phyloP scores from a whole-genome alignment of 164 flowering plant genomes.

The Vitis amurensis region DNA sequence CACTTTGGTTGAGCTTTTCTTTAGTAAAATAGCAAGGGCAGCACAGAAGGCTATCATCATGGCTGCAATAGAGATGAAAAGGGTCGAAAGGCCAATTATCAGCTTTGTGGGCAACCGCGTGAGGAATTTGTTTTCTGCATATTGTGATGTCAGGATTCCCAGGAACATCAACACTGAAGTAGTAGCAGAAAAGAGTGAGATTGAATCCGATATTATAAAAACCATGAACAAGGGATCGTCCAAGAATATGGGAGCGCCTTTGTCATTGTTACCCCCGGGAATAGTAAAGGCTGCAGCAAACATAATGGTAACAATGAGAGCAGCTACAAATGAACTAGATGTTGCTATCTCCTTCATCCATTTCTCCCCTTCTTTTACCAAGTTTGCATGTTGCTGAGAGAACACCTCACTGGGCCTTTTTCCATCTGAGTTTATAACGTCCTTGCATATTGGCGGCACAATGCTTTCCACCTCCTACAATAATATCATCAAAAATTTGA shows the following conservation, averaged over 20 bases:
- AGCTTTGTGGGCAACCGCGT: conserved; percentile 15
- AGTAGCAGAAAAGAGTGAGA: conserved; percentile 22
- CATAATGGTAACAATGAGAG: conserved; percentile 23
- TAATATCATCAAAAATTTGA: too few species aligned
- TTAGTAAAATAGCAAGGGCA: conserved; percentile 12
- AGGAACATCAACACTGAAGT: conserved; percentile 22
- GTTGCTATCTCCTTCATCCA: conserved; percentile 22
- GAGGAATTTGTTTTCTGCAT: conserved; percentile 22
- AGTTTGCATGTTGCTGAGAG: conserved; percentile 15
- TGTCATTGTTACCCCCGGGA: conserved; percentile 21
- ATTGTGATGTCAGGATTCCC: conserved; percentile 23
- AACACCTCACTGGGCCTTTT: conserved; percentile 27
- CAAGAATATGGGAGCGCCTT: conserved; percentile 6
- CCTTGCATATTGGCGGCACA: conserved; percentile 13
- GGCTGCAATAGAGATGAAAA: conserved; percentile 21
- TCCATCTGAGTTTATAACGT: neutral
- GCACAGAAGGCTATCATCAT: conserved; percentile 29
- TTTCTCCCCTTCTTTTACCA: conserved; percentile 16
- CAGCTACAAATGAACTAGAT: conserved; percentile 16
- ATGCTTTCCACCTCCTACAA: conserved; percentile 31
- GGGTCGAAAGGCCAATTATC: conserved; percentile 16
- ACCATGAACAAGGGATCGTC: neutral
- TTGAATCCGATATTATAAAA: conserved; percentile 13
- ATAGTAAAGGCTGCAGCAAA: conserved; percentile 23
- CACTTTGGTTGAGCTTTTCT: neutral